Conservation (phyloP, 2,329 filamentous ascomycete species). For the Thelonectria blattea region DNA sequence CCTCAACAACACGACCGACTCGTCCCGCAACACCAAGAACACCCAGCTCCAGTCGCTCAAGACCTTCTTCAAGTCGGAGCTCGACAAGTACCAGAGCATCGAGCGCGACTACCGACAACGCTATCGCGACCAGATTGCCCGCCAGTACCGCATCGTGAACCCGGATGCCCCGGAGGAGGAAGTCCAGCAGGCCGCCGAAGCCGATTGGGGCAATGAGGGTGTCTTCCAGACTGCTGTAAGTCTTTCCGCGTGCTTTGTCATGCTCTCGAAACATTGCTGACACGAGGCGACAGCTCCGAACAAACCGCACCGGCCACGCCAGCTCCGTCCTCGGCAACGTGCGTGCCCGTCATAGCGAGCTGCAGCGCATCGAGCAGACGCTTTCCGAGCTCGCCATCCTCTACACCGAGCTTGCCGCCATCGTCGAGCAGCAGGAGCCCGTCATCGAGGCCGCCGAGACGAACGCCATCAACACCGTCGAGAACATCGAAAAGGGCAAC, state of each 20-base stretch:
- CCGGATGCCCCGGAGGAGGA: constrained; percentile 78
- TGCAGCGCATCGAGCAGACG: constrained; percentile 79
- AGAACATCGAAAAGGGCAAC: constrained; percentile 73
- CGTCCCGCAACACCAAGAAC: constrained; percentile 69
- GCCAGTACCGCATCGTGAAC: constrained; percentile 83
- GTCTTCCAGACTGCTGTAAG: constrained; percentile 83
- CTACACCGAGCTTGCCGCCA: constrained; percentile 76
- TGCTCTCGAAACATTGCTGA: constrained; percentile 21
- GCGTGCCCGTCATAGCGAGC: constrained; percentile 81
- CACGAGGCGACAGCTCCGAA: constrained; percentile 63
- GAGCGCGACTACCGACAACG: constrained; percentile 73
- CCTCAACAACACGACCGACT: constrained; percentile 66
- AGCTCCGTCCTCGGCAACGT: constrained; percentile 77
- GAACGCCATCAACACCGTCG: constrained; percentile 68
- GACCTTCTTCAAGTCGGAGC: constrained; percentile 72
- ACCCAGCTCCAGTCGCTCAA: constrained; percentile 74
- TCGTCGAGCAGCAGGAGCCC: constrained; percentile 75
- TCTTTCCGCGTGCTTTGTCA: constrained; percentile 30
- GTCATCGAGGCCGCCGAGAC: constrained; percentile 67
- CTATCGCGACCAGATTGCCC: constrained; percentile 78
- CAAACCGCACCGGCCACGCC: constrained; percentile 76
- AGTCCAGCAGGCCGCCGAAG: constrained; percentile 70
- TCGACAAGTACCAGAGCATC: constrained; percentile 73
- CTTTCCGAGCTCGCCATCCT: constrained; percentile 72
- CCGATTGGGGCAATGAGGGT: constrained; percentile 78